Evolutionary conservation across 2,329 filamentous ascomycete species (phyloP).

Genomic region (Purpureocillium takamizusanense): DNA sequence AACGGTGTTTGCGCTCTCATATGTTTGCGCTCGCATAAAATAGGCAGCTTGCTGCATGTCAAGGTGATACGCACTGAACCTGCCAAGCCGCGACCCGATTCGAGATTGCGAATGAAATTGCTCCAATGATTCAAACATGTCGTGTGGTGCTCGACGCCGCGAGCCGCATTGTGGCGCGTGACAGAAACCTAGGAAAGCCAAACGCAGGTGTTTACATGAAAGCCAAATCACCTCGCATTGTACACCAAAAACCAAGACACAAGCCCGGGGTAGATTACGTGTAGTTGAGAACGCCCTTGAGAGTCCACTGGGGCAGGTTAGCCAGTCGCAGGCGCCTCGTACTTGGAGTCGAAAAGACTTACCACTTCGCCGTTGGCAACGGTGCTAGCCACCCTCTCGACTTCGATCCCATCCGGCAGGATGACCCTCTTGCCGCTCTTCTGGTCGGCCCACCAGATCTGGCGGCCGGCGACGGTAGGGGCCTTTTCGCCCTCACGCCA

Average conservation of each 20-base stretch:
- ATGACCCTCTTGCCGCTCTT: constrained; percentile 60
- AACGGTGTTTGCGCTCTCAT: no score
- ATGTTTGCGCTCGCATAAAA: no score
- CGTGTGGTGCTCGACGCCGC: no score
- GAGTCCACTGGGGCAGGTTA: constrained; percentile 47
- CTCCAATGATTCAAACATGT: no score
- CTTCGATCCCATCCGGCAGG: constrained; percentile 71
- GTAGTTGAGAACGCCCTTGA: constrained; percentile 42
- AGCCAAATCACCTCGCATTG: constrained; percentile 10
- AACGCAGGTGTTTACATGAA: no score
- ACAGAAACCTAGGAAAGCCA: not conserved
- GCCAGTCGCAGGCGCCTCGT: not conserved
- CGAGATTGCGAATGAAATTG: no score
- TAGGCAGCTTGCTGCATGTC: no score
- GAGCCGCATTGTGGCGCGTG: no score
- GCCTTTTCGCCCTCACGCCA: constrained; percentile 63
- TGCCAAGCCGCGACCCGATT: no score
- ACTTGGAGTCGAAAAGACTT: constrained; percentile 15
- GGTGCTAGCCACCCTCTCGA: constrained; percentile 62
- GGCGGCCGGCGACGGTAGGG: constrained; percentile 51
- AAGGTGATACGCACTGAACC: no score
- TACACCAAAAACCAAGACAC: no score
- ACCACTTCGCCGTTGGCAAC: constrained; percentile 82
- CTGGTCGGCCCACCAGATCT: constrained; percentile 71
- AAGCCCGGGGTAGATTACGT: no score